These are phyloP conservation scores for Alternaria sp. DNA, from an alignment of 2,329 filamentous ascomycete genomes.

Conservation along the genomic window DNA sequence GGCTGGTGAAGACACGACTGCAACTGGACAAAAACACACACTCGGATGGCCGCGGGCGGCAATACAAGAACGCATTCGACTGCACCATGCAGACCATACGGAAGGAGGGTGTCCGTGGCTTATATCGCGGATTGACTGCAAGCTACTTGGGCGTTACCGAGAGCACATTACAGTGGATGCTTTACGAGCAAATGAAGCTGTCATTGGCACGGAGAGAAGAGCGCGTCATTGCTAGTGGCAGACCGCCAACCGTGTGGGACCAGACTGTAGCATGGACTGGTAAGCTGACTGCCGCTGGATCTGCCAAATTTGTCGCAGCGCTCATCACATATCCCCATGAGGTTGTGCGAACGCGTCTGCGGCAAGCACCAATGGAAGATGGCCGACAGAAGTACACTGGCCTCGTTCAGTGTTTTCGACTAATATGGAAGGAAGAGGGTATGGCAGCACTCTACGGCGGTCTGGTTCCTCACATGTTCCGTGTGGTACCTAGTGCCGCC, in stretches of 20 bases:
- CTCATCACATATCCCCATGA: constrained; percentile 92
- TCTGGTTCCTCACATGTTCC: constrained; percentile 86
- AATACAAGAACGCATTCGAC: constrained; percentile 87
- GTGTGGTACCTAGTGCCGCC: constrained; percentile 88
- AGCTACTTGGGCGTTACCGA: constrained; percentile 91
- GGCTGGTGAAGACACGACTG: constrained; percentile 91
- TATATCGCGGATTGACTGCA: constrained; percentile 90
- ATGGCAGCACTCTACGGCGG: constrained; percentile 87
- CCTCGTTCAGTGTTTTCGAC: constrained; percentile 83
- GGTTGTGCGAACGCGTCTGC: constrained; percentile 81
- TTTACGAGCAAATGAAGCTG: constrained; percentile 92
- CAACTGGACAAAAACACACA: constrained; percentile 89
- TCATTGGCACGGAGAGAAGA: constrained; percentile 70
- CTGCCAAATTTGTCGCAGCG: constrained; percentile 84
- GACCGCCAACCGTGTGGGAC: constrained; percentile 74
- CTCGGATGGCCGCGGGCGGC: constrained; percentile 64
- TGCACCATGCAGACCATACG: constrained; percentile 83
- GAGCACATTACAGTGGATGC: constrained; percentile 88
- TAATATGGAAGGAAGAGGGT: constrained; percentile 88
- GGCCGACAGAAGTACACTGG: constrained; percentile 85
- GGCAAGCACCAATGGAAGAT: constrained; percentile 78
- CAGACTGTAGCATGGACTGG: constrained; percentile 78
- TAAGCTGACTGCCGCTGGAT: constrained; percentile 78
- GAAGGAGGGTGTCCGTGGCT: constrained; percentile 77
- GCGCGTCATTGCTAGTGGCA: constrained; percentile 60